These are phyloP conservation scores for Fusarium multiceps DNA, from an alignment of 2,329 filamentous ascomycete genomes.

Conservation along the genomic window DNA sequence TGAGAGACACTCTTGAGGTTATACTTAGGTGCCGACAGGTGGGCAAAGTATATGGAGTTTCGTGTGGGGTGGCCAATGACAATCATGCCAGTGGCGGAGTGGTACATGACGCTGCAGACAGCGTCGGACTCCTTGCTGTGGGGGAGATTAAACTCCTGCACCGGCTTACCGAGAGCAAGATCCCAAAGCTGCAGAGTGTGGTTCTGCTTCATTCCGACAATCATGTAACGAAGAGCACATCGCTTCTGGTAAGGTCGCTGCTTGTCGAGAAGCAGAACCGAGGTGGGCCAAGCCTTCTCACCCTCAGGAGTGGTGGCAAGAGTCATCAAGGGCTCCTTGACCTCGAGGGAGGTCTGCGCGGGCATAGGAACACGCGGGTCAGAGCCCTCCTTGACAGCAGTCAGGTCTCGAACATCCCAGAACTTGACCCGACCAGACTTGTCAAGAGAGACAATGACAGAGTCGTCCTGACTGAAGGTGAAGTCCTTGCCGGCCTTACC, in stretches of 20 bases:
- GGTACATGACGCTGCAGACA: conserved; percentile 97
- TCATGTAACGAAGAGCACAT: conserved; percentile 90
- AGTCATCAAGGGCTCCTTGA: conserved; percentile 87
- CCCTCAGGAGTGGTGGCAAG: conserved; percentile 86
- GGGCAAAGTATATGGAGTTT: conserved; percentile 97
- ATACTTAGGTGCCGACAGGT: conserved; percentile 94
- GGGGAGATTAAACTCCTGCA: conserved; percentile 96
- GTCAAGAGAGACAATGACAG: conserved; percentile 92
- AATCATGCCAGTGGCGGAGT: conserved; percentile 91
- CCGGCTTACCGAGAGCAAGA: conserved; percentile 91
- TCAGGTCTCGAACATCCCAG: conserved; percentile 92
- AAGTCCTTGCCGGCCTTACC: conserved; percentile 99
- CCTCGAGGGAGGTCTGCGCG: conserved; percentile 72
- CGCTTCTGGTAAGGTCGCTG: conserved; percentile 91
- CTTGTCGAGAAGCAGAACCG: conserved; percentile 95
- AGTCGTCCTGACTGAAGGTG: conserved; percentile 96
- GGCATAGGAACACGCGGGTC: conserved; percentile 64
- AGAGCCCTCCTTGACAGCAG: conserved; percentile 62
- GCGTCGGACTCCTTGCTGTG: conserved; percentile 96
- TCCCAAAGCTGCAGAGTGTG: conserved; percentile 99
- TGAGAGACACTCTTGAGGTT: conserved; percentile 85
- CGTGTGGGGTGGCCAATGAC: conserved; percentile 95
- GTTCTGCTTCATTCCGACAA: conserved; percentile 99
- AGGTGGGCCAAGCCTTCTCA: conserved; percentile 97
- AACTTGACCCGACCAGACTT: conserved; percentile 97